Evolutionary conservation across 495 filamentous ascomycete genomes (phyloP), one percentile per base, ranked within the genome.

Genomic region (Podospora australis): DNA sequence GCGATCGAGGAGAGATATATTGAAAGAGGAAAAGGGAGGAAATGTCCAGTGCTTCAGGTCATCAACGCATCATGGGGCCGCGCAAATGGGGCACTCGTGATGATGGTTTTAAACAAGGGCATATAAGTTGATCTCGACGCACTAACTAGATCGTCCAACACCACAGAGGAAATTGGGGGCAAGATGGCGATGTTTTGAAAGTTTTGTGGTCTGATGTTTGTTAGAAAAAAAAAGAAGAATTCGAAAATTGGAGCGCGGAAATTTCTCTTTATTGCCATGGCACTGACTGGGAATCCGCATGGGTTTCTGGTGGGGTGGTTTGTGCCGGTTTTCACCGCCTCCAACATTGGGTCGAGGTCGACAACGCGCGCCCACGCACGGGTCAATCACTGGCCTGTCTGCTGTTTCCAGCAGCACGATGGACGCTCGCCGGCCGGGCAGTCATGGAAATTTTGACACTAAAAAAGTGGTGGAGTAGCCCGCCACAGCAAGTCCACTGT

Each of bases 71-170:
- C 91, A 90, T 97, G 91, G 88, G 69, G 82, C 83, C 63, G 56
- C 65, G 48, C 88, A 67, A 75, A 64, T 57, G 77, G 72, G 83
- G 82, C 87, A 86, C 91, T 97, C 91, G 86, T 88, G 85, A 88
- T 82, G 81, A 96, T 89, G 91, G 91, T 97, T 97, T 97, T 97
- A 88, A 78, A 50, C 88, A 83, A 86, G 80, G 84, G 80, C 74
- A 49, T 71, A 52, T 48, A 51, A 69, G 71, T 73, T 52, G 51
- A 65, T 72, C 72, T 71, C 61, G 70, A 75, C 91, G 78, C 81
- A 87, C 82, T 79, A 86, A 86, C 82, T 84, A 84, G 90, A 74
- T 87, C 80, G 82, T 44, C 74, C 84, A 89, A 84, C 74, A 74
- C 80, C 84, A 81, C 86, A 67, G 76, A 57, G 60, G 54, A 35